Evolutionary conservation across 345 rosid genomes (phyloP).

Genomic region (Moricandia moricandioides): DNA sequence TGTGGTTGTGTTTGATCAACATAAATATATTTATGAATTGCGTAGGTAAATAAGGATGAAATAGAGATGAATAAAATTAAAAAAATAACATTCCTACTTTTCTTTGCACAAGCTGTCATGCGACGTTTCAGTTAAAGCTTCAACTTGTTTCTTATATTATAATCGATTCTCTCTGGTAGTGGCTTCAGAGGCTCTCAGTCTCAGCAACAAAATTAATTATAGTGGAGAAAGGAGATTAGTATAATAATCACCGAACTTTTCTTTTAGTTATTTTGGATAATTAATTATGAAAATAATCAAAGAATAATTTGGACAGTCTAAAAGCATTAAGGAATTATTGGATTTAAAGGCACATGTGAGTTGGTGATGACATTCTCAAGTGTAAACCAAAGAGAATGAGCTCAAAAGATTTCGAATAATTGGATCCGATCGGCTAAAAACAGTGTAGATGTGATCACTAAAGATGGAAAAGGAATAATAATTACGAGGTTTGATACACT

Average conservation of each 20-base stretch:
- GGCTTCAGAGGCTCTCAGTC: neutral
- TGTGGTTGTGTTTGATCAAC: neutral
- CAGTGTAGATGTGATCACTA: constrained; percentile 14
- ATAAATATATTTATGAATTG: neutral
- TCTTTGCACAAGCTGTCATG: constrained; percentile 21
- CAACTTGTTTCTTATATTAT: constrained; percentile 9
- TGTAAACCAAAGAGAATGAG: constrained; percentile 22
- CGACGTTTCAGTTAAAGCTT: constrained; percentile 22
- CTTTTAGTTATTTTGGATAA: neutral
- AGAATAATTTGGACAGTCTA: constrained; percentile 13
- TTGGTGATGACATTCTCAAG: constrained; percentile 18
- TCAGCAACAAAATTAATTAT: neutral
- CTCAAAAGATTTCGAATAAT: constrained; percentile 23
- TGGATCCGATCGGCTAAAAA: constrained; percentile 23
- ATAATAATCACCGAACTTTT: constrained; percentile 12
- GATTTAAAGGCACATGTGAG: constrained; percentile 22
- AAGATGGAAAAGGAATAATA: constrained; percentile 1
- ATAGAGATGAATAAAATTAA: no score
- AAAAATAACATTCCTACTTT: no score
- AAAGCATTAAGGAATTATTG: constrained; percentile 25
- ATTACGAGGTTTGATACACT: neutral
- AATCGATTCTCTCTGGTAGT: neutral
- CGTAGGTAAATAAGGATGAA: no score
- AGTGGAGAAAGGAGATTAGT: neutral
- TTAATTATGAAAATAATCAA: neutral